Evolutionary conservation across 192 early-diverging fungal species (phyloP), one percentile per base, ranked within the genome.

Genomic region (Phlyctochytrium bullatum): DNA sequence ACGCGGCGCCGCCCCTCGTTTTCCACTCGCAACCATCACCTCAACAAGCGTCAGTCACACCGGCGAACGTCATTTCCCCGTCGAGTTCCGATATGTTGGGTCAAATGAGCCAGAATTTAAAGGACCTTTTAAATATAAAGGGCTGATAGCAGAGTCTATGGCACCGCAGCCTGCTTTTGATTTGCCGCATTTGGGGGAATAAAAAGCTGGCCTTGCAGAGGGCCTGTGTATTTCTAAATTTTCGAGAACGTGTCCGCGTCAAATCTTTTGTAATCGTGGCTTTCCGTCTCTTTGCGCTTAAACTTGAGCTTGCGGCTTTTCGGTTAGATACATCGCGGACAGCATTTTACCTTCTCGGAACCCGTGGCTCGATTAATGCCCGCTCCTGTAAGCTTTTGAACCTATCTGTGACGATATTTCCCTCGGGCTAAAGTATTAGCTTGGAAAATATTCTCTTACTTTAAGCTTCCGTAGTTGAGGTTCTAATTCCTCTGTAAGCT

Each of bases 211-310:
- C n/a, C n/a, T n/a, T n/a, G n/a, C n/a, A n/a, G n/a, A n/a, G n/a
- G n/a, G n/a, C n/a, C n/a, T n/a, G n/a, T n/a, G n/a, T n/a, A n/a
- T n/a, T n/a, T n/a, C 36, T 65, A 50, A 69, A 81, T 51, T 79
- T 78, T 20, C 40, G 6, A 14, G 10, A 47, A 14, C 10, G 40
- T 47, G 6, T 47, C 40, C 6, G 61, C 62, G 36, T 71, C 69
- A 72, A 85, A 83, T 2, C 80, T 74, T 59, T 85, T 85, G 70
- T 83, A 83, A 35, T 79, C 77, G 67, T 83, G 83, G 2, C 73
- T 66, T 54, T 83, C 83, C 36, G 59, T 59, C 54, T 75, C 73
- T 68, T 85, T 85, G 12, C 58, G 64, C 65, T 76, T 76, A 66
- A 69, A 79, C 35, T 58, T 68, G 35, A 62, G 66, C 34, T 70